These are phyloP conservation scores for Suillus sp. DNA, from an alignment of 768 basidiomycete species.

Conservation along the genomic window DNA sequence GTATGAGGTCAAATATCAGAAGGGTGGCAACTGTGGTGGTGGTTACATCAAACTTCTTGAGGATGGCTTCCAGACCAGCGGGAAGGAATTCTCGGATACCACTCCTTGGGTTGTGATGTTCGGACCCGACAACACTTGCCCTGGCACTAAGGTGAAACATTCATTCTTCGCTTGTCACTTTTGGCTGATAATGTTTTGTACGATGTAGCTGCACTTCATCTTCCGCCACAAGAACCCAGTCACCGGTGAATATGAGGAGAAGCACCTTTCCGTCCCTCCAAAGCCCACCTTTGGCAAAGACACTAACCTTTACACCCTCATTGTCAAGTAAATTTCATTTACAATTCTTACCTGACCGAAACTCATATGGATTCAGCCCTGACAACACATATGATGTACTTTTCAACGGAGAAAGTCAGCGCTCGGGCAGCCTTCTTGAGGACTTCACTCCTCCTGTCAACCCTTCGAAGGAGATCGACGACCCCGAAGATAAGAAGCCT, in stretches of 20 bases:
- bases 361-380: constrained; percentile 51
- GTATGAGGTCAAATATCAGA: constrained; percentile 99
- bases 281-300: constrained; percentile 86
- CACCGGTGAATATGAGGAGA: constrained; percentile 94
- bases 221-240: constrained; percentile 97
- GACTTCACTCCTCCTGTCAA: constrained; percentile 94
- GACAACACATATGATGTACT: constrained; percentile 93
- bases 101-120: constrained; percentile 98
- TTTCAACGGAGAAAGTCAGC: constrained; percentile 84
- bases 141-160: constrained; percentile 78
- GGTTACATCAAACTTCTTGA: constrained; percentile 97
- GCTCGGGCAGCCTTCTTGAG: constrained; percentile 83
- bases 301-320: constrained; percentile 93
- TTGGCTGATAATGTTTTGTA: constrained; percentile 10
- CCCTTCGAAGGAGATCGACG: constrained; percentile 91
- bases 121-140: constrained; percentile 93
- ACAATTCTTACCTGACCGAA: background rate
- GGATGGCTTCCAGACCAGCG: constrained; percentile 91
- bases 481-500: constrained; percentile 90
- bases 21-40: constrained; percentile 98
- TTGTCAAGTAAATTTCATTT: constrained; percentile 70
- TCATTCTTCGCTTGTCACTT: background rate
- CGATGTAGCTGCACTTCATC: constrained; percentile 89
- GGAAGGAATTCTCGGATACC: constrained; percentile 91
- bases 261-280: constrained; percentile 85